Conservation (phyloP, 2,329 filamentous ascomycete genomes). For the Cladorrhinum sp. region DNA sequence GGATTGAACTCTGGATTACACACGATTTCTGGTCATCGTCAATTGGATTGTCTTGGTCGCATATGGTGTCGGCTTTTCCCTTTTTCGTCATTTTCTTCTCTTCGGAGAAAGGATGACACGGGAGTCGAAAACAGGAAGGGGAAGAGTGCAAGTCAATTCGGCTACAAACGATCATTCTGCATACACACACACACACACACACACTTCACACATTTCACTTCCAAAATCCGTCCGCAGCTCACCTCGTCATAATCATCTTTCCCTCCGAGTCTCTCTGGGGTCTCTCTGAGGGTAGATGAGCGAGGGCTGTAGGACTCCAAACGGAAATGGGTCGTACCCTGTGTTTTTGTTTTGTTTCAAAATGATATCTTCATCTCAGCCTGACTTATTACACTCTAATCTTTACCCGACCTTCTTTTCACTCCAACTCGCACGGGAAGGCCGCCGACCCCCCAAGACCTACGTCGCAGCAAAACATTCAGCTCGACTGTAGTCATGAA, state of each 20-base stretch:
- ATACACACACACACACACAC: too few species aligned
- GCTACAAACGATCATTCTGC: constrained; percentile 52
- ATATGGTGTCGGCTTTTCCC: constrained; percentile 31
- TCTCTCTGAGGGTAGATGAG: constrained; percentile 28
- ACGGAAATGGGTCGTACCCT: constrained; percentile 49
- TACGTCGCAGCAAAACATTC: constrained; percentile 39
- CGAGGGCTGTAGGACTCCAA: constrained; percentile 42
- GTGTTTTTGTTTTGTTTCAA: too few species aligned
- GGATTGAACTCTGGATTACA: constrained; percentile 60
- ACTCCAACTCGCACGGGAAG: constrained; percentile 21
- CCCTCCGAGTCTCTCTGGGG: neutral
- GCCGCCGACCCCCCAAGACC: constrained; percentile 43
- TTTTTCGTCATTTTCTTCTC: constrained; percentile 28
- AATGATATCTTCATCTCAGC: constrained; percentile 34
- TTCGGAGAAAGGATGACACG: constrained; percentile 14
- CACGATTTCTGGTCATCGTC: constrained; percentile 47
- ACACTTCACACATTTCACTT: constrained; percentile 35
- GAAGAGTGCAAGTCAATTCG: constrained; percentile 44
- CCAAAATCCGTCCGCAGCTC: constrained; percentile 27
- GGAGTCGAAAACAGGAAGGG: constrained; percentile 35
- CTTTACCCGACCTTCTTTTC: constrained; percentile 39
- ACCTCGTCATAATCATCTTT: constrained; percentile 45
- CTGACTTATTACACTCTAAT: constrained; percentile 43
- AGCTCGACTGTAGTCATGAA: constrained; percentile 45
- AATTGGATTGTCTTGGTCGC: constrained; percentile 34